Conservation (phyloP, 768 basidiomycete species). For the Russula virescens region DNA sequence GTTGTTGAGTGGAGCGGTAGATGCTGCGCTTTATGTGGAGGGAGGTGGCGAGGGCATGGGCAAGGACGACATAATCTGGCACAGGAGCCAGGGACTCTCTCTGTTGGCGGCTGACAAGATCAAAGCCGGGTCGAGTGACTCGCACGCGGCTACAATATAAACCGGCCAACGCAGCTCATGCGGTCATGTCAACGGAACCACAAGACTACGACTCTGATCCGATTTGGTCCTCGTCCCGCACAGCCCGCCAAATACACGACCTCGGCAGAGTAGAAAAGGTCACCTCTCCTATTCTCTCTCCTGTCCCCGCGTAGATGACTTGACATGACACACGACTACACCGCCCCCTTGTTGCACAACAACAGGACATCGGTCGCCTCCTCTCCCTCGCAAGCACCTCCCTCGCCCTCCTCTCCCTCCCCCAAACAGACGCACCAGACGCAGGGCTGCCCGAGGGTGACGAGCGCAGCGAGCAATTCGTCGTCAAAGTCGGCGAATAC, state of each 20-base stretch:
- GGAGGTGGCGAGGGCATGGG: constrained; percentile 2
- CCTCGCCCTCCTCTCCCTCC: constrained; percentile 73
- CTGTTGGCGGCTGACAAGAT: background rate
- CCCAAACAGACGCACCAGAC: constrained; percentile 68
- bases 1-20: background rate
- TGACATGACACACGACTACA: too few relatives aligned
- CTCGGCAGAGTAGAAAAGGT: constrained; percentile 80
- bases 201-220: constrained; percentile 40
- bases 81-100: background rate
- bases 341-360: background rate
- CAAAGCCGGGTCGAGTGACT: background rate
- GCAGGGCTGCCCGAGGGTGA: constrained; percentile 72
- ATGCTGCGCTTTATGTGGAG: background rate
- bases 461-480: constrained; percentile 81
- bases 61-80: background rate
- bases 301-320: background rate
- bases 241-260: constrained; percentile 75
- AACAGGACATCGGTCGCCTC: constrained; percentile 71
- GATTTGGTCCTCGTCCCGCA: constrained; percentile 76
- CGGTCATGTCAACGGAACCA: background rate
- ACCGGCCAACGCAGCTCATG: background rate
- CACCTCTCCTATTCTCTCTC: constrained; percentile 11
- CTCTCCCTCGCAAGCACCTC: constrained; percentile 72
- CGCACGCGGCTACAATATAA: background rate
- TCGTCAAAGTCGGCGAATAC: constrained; percentile 78